Evolutionary conservation across 768 basidiomycete species (phyloP).

Genomic region (Auricularia sp.): DNA sequence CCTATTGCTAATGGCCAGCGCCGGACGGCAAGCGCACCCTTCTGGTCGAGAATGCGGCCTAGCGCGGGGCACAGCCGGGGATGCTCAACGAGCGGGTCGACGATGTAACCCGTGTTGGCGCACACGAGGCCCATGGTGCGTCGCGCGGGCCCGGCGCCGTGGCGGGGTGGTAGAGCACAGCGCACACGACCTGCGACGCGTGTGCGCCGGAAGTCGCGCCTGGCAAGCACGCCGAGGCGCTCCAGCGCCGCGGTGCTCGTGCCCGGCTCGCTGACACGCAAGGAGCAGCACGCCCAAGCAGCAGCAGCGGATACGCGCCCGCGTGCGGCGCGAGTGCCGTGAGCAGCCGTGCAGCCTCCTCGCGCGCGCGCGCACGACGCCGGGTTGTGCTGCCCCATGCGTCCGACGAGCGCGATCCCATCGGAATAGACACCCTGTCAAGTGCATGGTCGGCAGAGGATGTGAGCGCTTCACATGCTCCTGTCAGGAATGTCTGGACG

Average conservation of each 20-base stretch:
- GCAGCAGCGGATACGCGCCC: slow-evolving; percentile 34
- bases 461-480: too few relatives aligned
- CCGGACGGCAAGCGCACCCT: slow-evolving; percentile 25
- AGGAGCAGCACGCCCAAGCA: slow-evolving; percentile 35
- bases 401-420: slow-evolving; percentile 33
- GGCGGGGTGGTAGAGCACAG: slow-evolving; percentile 33
- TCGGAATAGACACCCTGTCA: too few relatives aligned
- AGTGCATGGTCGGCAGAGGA: too few relatives aligned
- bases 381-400: slow-evolving; percentile 36
- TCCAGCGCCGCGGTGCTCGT: slow-evolving; percentile 30
- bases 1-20: too few relatives aligned
- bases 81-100: slow-evolving; percentile 36
- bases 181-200: slow-evolving; percentile 30
- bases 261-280: slow-evolving; percentile 30
- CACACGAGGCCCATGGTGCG: slow-evolving; percentile 38
- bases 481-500: too few relatives aligned
- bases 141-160: slow-evolving; percentile 18
- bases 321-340: slow-evolving; percentile 34
- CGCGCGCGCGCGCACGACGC: slow-evolving; percentile 33
- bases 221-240: slow-evolving; percentile 38
- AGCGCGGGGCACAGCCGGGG: slow-evolving; percentile 33
- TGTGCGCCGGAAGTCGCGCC: slow-evolving; percentile 31
- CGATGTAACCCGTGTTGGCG: slow-evolving; percentile 34
- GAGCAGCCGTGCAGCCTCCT: slow-evolving; percentile 35
- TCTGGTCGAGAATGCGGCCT: slow-evolving; percentile 32